Conservation (phyloP, 768 basidiomycete species). For the Phlebiopsis gigantea region DNA sequence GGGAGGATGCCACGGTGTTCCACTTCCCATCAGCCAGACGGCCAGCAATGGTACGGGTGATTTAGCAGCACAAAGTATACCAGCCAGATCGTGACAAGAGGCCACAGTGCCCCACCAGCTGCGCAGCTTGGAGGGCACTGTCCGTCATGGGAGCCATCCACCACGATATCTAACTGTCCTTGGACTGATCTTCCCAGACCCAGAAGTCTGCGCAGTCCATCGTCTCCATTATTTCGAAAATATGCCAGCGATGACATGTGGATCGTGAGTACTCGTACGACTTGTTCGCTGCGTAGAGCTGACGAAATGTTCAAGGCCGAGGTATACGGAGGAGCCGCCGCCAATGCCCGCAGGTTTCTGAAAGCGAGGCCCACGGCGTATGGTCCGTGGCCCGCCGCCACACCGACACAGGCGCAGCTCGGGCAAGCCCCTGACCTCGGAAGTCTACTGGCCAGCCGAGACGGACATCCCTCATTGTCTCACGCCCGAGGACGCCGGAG, state of each 20-base stretch:
- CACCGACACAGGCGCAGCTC: no score
- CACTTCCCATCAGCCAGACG: no score
- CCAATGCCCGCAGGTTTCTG: no score
- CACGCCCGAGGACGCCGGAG: conserved; percentile 1
- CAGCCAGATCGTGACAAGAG: no score
- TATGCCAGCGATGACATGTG: neutral
- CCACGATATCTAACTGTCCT: neutral
- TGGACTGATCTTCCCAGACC: neutral
- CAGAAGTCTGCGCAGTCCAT: neutral
- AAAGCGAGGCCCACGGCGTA: no score
- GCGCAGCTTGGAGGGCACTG: neutral
- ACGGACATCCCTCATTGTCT: neutral
- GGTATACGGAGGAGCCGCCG: no score
- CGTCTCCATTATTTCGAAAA: neutral
- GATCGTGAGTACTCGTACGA: neutral
- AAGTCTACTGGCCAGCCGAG: neutral
- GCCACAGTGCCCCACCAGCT: neutral
- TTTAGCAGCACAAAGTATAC: no score
- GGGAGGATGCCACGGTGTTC: no score
- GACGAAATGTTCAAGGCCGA: no score
- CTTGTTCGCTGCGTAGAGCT: neutral
- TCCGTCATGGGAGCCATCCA: neutral
- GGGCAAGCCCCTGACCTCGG: no score
- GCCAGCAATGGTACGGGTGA: no score
- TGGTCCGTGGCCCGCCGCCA: no score